Evolutionary conservation across 169 alveolate species (phyloP).

Genomic region (Eimeria praecox): DNA sequence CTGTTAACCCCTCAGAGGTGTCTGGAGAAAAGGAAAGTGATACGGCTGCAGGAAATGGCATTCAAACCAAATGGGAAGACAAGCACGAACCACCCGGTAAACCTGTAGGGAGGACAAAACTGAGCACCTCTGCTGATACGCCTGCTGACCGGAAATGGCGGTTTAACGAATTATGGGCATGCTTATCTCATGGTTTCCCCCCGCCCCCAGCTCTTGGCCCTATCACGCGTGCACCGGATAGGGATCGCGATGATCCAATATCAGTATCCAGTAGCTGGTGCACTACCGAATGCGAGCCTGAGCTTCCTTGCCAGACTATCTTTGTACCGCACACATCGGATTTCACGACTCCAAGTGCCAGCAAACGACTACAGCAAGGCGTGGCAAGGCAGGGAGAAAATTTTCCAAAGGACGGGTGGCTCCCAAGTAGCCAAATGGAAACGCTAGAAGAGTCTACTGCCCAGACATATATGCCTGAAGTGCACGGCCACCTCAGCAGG

Average conservation of each 20-base stretch:
- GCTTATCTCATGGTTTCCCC: conserved; percentile 64
- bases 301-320: conserved; percentile 68
- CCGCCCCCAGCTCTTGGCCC: not conserved
- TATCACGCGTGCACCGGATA: not conserved
- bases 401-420: conserved; percentile 47
- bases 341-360: not conserved
- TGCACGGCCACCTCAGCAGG: conserved; percentile 3
- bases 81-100: not conserved
- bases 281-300: conserved; percentile 61
- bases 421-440: conserved; percentile 52
- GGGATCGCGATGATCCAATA: not conserved
- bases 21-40: not conserved
- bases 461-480: conserved; percentile 46
- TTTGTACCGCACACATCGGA: not conserved
- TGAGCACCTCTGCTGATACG: not conserved
- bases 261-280: conserved; percentile 23
- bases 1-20: not conserved
- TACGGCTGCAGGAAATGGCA: not conserved
- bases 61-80: not conserved
- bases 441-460: conserved; percentile 45
- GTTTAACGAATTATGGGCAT: conserved; percentile 50
- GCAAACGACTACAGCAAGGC: not conserved
- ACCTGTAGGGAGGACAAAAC: not conserved
- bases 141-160: conserved; percentile 59
- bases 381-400: not conserved